phyloP scores from a whole-genome alignment of 805 yeast species.

The Kodamaea neixiangensis region DNA sequence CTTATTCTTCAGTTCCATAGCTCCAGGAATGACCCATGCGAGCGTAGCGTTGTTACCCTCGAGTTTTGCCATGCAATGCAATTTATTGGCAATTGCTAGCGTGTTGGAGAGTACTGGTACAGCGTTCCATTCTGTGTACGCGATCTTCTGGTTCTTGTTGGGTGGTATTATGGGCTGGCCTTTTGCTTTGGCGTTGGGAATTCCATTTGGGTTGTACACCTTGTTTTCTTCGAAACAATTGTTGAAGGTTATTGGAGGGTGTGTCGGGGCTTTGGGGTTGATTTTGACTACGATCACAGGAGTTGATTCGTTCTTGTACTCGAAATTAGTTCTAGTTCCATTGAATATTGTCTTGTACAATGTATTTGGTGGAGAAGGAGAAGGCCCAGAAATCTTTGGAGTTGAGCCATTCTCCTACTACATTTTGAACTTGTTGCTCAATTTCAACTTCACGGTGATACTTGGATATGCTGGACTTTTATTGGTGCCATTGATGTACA shows the following conservation, averaged over 20 bases:
- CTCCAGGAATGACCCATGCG: conserved; percentile 89
- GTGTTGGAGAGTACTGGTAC: conserved; percentile 27
- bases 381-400: conserved; percentile 93
- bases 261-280: conserved; percentile 18
- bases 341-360: conserved; percentile 82
- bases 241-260: conserved; percentile 16
- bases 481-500: conserved; percentile 19
- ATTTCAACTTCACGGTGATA: conserved; percentile 61
- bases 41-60: conserved; percentile 86
- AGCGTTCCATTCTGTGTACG: conserved; percentile 31
- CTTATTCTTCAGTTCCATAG: conserved; percentile 57
- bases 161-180: conserved; percentile 94
- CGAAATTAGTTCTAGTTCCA: conserved; percentile 66
- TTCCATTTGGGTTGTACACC: conserved; percentile 55
- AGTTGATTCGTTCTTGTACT: conserved; percentile 66
- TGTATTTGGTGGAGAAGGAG: conserved; percentile 63
- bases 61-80: conserved; percentile 60
- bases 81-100: conserved; percentile 45
- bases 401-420: conserved; percentile 79
- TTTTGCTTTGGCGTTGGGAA: conserved; percentile 63
- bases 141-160: conserved; percentile 48
- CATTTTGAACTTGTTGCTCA: conserved; percentile 63
- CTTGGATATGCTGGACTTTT: conserved; percentile 44
- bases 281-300: conserved; percentile 29
- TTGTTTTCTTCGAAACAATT: conserved; percentile 10